These are phyloP conservation scores for Candida sonorensis DNA, from an alignment of 805 yeast genomes.

Conservation along the genomic window DNA sequence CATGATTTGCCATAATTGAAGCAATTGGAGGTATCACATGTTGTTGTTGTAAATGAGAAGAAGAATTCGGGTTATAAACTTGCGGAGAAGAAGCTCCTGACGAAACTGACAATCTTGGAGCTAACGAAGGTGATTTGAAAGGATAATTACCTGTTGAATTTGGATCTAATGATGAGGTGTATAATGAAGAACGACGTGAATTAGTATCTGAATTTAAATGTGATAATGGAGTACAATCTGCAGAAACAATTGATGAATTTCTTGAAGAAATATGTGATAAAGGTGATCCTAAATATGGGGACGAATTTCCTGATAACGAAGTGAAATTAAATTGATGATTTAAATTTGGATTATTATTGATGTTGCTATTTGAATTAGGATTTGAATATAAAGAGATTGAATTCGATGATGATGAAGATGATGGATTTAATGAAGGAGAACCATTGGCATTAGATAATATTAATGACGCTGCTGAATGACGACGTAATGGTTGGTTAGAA, in stretches of 20 bases:
- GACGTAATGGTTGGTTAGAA: slow-evolving; percentile 17
- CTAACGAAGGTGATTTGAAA: slow-evolving; percentile 17
- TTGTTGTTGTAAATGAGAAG: not conserved
- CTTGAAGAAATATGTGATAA: slow-evolving; percentile 26
- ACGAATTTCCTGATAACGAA: slow-evolving; percentile 9
- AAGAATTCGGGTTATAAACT: slow-evolving; percentile 4
- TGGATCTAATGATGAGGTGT: slow-evolving; percentile 9
- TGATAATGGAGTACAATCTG: slow-evolving; percentile 25
- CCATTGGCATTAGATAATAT: slow-evolving; percentile 4
- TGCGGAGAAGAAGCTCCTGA: slow-evolving; percentile 21
- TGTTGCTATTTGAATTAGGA: not conserved
- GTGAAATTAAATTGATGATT: slow-evolving; percentile 6
- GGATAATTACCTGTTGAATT: slow-evolving; percentile 6
- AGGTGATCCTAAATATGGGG: slow-evolving; percentile 24
- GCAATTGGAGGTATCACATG: slow-evolving; percentile 1
- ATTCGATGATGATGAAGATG: not conserved
- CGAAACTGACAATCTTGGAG: slow-evolving; percentile 18
- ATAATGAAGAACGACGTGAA: slow-evolving; percentile 24
- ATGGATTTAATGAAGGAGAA: not conserved
- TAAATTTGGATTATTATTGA: not conserved
- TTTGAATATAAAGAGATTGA: slow-evolving; percentile 1
- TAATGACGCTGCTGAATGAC: slow-evolving; percentile 29
- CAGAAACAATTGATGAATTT: slow-evolving; percentile 25
- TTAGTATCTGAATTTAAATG: slow-evolving; percentile 15
- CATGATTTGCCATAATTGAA: too few species aligned